Evolutionary conservation across 2,329 filamentous ascomycete genomes (phyloP), one percentile per base, ranked within the genome.

Genomic region (Ascomycota sp.): DNA sequence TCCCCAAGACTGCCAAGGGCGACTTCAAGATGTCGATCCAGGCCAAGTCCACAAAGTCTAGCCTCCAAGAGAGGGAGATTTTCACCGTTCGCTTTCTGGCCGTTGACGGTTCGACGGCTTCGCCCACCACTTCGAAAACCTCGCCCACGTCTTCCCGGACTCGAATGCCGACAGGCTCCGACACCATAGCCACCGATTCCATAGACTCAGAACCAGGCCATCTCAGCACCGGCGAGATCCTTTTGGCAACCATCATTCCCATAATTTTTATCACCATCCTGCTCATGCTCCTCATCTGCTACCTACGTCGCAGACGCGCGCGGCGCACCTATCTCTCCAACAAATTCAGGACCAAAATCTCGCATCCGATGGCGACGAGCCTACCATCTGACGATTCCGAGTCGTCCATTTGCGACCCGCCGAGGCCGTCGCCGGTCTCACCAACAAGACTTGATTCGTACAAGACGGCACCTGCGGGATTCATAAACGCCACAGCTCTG

Each of bases 221-320:
- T 19, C 27, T 51, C 6, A 45, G 38, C 15, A 54, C 43, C 3
- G 41, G 41, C 15, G 43, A 50, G 4, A 49, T 61, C 15, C 42
- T 63, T 5, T 39, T 61, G 10, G 59, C 56, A 1, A 53, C 57
- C 3, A 48, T 63, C 3, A 43, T 64, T 3, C 59, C 59, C 3
- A 37, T 62, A 10, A 36, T 60, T 1, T 40, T 50, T 13, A 32
- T 55, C 8, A 36, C 50, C 0, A 35, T 55, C 4, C 34, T 51
- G 7, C 36, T 51, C 12, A 39, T 51, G 37, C 34, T 53, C 3
- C 35, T 53, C 5, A 35, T 48, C 15, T 55, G 46, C 33, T 47
- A 48, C 31, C 32, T 51, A 25, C 41, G 52, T 17, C 49, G 47
- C 8, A 43, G 45, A 2, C 43, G 41, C 15, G 39, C 38, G 8